Conservation (phyloP, 495 filamentous ascomycete species). For the Xylaria bambusicola region DNA sequence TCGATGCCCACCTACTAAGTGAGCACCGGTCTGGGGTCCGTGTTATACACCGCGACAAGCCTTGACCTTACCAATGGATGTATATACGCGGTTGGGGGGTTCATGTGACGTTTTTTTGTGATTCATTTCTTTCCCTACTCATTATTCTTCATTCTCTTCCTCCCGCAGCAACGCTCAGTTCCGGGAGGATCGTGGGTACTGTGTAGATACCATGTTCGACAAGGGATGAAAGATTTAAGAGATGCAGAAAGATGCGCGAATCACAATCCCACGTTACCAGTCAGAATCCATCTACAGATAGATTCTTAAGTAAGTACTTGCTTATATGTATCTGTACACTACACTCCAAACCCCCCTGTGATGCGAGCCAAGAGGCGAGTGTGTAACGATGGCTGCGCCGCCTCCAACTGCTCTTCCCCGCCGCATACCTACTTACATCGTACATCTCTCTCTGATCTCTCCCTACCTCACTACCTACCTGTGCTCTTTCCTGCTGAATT, state of each 20-base stretch:
- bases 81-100: not conserved
- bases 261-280: not conserved
- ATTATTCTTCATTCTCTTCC: too few species aligned
- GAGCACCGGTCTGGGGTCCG: not conserved
- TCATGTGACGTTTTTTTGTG: not conserved
- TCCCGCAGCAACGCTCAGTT: too few species aligned
- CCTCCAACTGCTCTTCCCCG: conserved; percentile 13
- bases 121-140: too few species aligned
- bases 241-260: too few species aligned
- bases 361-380: not conserved
- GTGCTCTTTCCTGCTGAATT: too few species aligned
- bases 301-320: not conserved
- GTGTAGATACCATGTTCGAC: too few species aligned
- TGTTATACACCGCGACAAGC: not conserved
- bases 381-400: conserved; percentile 13
- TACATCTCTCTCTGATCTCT: too few species aligned
- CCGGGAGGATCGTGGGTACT: too few species aligned
- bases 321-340: too few species aligned
- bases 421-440: not conserved
- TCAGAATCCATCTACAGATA: not conserved
- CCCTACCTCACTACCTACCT: too few species aligned
- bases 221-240: not conserved
- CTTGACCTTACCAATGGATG: not conserved
- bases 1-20: conserved; percentile 6
- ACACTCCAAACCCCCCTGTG: not conserved